Evolutionary conservation across 306 rosid species (phyloP).

Genomic region (Sechiopsis laciniata): DNA sequence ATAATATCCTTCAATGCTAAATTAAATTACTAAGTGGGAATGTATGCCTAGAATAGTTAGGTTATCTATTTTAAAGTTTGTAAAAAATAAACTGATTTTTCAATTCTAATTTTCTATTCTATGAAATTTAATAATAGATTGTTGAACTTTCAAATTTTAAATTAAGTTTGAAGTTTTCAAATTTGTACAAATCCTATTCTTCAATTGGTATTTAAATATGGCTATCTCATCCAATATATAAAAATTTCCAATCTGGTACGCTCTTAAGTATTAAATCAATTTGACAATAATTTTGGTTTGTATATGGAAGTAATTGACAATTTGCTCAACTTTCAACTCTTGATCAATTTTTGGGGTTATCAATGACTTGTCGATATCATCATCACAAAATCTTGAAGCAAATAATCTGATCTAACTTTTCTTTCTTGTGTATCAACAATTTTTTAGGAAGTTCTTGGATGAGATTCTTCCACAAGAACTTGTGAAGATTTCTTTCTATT

Average conservation of each 20-base stretch:
- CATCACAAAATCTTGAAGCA: not conserved
- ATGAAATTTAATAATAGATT: not conserved
- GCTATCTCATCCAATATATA: not conserved
- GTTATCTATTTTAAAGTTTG: not conserved
- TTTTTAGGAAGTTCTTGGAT: not conserved
- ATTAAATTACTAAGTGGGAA: no score
- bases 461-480: not conserved
- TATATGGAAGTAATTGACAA: not conserved
- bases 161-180: not conserved
- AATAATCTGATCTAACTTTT: not conserved
- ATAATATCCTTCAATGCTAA: no score
- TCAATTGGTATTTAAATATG: not conserved
- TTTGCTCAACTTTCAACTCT: not conserved
- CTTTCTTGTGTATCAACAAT: not conserved
- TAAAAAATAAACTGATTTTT: not conserved
- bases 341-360: not conserved
- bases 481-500: not conserved
- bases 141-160: not conserved
- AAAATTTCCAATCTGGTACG: not conserved
- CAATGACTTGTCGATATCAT: not conserved
- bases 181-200: not conserved
- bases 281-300: not conserved
- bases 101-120: not conserved
- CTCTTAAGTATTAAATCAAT: not conserved
- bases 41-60: no score